Conservation (phyloP, 192 early-diverging fungal genomes). For the Umbelopsis ramanniana region DNA sequence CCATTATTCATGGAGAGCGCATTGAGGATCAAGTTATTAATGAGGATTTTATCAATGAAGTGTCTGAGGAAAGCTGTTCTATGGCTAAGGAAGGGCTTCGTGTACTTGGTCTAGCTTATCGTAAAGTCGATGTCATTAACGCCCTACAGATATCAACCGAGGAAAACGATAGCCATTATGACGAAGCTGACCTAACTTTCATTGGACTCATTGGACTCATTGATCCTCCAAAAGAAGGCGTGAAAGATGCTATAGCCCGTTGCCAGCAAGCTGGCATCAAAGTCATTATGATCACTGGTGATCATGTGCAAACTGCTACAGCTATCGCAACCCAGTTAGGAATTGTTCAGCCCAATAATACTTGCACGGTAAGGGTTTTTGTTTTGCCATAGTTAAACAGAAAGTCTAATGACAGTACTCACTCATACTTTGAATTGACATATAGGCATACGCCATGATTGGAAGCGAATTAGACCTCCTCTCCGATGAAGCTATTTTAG, state of each 20-base stretch:
- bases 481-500: conserved; percentile 84
- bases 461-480: conserved; percentile 90
- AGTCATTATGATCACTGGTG: conserved; percentile 98
- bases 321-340: conserved; percentile 92
- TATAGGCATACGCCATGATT: conserved; percentile 76
- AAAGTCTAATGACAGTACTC: not conserved
- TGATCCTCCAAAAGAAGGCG: conserved; percentile 88
- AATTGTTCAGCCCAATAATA: conserved; percentile 70
- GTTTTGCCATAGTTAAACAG: not conserved
- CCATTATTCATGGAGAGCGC: not conserved
- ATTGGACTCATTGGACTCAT: conserved; percentile 91
- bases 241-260: conserved; percentile 75
- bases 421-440: not conserved
- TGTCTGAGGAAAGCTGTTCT: conserved; percentile 60
- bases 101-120: conserved; percentile 86
- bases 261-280: conserved; percentile 94
- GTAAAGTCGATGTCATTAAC: conserved; percentile 51
- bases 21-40: conserved; percentile 49
- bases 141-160: conserved; percentile 36
- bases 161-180: conserved; percentile 8
- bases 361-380: conserved; percentile 38
- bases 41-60: conserved; percentile 64
- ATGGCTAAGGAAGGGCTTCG: conserved; percentile 90
- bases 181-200: conserved; percentile 79
- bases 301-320: conserved; percentile 91